Evolutionary conservation across 2,329 filamentous ascomycete genomes (phyloP).

Genomic region (Aspergillus tanneri): DNA sequence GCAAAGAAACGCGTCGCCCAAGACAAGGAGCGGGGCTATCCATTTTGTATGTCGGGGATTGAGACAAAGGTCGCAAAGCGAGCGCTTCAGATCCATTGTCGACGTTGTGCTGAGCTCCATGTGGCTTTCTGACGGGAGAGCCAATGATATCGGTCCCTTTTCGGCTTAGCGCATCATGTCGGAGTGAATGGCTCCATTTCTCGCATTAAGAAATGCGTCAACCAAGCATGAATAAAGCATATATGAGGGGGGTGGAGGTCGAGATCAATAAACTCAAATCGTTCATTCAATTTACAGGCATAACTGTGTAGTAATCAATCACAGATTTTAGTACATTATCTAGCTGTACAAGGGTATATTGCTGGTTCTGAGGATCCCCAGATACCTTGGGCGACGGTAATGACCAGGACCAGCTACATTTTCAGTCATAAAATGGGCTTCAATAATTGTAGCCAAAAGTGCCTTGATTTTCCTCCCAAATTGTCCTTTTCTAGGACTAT

Average conservation of each 20-base stretch:
- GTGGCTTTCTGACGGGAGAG: conserved; percentile 14
- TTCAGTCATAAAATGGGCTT: conserved; percentile 2
- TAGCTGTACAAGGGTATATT: conserved; percentile 28
- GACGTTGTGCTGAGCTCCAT: conserved; percentile 5
- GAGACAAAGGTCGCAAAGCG: conserved; percentile 45
- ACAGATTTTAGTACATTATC: conserved; percentile 14
- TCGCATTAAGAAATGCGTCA: too few species aligned
- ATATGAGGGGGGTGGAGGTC: background rate
- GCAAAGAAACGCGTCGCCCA: conserved; percentile 71
- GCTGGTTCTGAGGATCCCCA: conserved; percentile 9
- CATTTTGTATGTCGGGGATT: conserved; percentile 59
- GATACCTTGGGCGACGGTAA: background rate
- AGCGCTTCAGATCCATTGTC: conserved; percentile 35
- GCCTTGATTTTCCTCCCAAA: background rate
- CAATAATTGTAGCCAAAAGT: background rate
- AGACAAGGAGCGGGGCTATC: conserved; percentile 66
- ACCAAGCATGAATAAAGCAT: too few species aligned
- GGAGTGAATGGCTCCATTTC: background rate
- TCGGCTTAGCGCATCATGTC: conserved; percentile 19
- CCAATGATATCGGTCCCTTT: conserved; percentile 22
- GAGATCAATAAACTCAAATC: background rate
- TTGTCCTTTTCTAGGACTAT: background rate
- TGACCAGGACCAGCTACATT: conserved; percentile 1
- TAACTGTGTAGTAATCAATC: conserved; percentile 1
- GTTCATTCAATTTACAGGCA: background rate